Evolutionary conservation across 176 grass and related monocot species (phyloP).

Genomic region (Raddia guianensis): DNA sequence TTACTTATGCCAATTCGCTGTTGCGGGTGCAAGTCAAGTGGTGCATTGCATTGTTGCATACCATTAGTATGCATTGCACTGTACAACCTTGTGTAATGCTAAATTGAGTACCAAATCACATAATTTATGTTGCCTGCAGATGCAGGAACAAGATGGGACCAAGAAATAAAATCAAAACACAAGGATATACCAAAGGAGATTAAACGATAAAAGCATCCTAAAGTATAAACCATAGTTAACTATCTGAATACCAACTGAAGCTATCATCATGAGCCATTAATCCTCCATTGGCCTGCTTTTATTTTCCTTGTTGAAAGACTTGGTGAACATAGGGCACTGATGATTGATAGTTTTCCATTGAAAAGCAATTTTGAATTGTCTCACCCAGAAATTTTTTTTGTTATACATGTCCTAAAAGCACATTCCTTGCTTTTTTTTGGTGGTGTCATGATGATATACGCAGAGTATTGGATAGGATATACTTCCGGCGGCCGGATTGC

Average conservation of each 20-base stretch:
- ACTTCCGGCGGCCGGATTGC: no score
- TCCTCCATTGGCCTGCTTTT: background rate
- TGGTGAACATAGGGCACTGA: background rate
- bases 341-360: background rate
- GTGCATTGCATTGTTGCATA: background rate
- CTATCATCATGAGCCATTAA: background rate
- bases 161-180: background rate
- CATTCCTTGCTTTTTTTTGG: conserved; percentile 50
- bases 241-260: background rate
- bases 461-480: no score
- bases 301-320: background rate
- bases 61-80: background rate
- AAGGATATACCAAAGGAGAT: background rate
- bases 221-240: no score
- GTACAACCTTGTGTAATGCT: background rate
- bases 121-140: background rate
- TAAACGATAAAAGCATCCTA: background rate
- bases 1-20: background rate
- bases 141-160: background rate
- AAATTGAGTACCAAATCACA: background rate
- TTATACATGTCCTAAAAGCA: conserved; percentile 42
- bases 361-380: background rate
- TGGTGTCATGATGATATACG: conserved; percentile 27
- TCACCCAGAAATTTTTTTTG: background rate
- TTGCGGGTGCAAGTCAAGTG: background rate